Evolutionary conservation across 2,329 filamentous ascomycete species (phyloP).

Genomic region (Trichoderma koningii): DNA sequence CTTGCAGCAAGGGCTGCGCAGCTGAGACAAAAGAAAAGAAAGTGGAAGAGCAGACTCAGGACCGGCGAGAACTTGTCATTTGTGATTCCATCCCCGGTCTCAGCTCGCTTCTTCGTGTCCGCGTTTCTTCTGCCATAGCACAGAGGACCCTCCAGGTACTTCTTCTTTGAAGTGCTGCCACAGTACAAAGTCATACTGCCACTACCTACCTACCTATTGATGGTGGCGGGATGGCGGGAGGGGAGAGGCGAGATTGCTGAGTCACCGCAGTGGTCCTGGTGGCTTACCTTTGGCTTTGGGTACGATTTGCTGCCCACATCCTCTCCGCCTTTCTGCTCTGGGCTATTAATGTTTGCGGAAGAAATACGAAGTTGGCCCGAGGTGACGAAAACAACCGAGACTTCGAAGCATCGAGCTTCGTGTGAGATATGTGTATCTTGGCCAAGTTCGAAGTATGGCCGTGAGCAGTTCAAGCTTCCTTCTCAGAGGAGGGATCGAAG

Average conservation of each 20-base stretch:
- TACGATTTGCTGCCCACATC: neutral
- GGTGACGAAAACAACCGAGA: too few relatives aligned
- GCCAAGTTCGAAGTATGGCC: too few relatives aligned
- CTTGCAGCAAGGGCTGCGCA: neutral
- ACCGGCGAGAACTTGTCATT: neutral
- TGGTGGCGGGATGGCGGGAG: conserved; percentile 5
- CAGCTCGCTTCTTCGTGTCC: neutral
- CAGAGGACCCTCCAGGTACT: neutral
- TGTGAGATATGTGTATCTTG: too few relatives aligned
- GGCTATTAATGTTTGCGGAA: neutral
- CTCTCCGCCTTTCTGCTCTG: neutral
- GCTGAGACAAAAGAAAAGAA: neutral
- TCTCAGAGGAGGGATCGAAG: neutral
- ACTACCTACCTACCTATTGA: neutral
- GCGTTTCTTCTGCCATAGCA: neutral
- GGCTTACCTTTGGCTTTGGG: neutral
- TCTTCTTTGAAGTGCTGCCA: neutral
- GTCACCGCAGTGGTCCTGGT: neutral
- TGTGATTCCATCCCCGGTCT: neutral
- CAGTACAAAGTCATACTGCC: neutral
- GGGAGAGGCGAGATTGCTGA: conserved; percentile 14
- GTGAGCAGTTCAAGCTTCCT: too few relatives aligned
- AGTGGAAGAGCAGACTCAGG: neutral
- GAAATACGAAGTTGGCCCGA: neutral
- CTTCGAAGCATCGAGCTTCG: too few relatives aligned